Base-by-base conservation (phyloP, 164 flowering plant genomes). In the Liquidambar formosana region DNA sequence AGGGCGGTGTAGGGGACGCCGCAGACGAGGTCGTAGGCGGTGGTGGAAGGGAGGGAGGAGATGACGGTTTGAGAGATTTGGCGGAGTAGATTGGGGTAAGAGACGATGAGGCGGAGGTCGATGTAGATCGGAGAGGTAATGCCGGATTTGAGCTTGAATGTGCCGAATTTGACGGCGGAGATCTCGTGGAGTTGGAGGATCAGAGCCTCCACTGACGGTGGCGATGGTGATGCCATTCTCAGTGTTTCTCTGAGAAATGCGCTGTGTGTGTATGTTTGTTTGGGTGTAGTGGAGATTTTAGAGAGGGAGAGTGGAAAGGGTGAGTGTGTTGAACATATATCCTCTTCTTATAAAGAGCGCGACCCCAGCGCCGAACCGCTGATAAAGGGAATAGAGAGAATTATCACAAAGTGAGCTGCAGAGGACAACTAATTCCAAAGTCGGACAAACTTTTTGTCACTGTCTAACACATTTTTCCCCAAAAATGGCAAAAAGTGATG, bases 1-100 rank as follows among this genome's bases (percentile, higher is more conserved):
- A 95, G 91, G 46, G 99, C 97, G 3, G 99, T 93, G 91, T 93
- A 93, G 21, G 97, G 99, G 43, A 93, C 97, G 52, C 97, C 97
- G 74, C 97, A 93, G 64, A 95, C 67, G 76, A 89, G 76, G 72
- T 91, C 89, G 83, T 71, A 89, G 19, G 72, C 4, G 71, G 86
- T 41, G 71, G 82, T 25, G 26, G 88, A 47, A 22, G 94, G 71
- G 71, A 84, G 60, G 48, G 86, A 60, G 28, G 94, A 66, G 79
- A 85, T 70, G 23, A 95, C 83, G 70, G 87, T 78, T 49, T 80
- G 63, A 66, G 99, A 85, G 78, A 95, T 88, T 57, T 80, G 81
- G 48, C 62, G 49, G 75, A 95, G 94, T 70, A 95, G 97, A n/a
- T 82, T 62, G 0, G 99, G 99, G 81, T 91, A 89, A 18, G 99